A percentile compares a stretch with the other conserved stretches of the same genome.
Evolutionary conservation across 805 yeast species (phyloP).

Genomic region (Lachancea nothofagi): DNA sequence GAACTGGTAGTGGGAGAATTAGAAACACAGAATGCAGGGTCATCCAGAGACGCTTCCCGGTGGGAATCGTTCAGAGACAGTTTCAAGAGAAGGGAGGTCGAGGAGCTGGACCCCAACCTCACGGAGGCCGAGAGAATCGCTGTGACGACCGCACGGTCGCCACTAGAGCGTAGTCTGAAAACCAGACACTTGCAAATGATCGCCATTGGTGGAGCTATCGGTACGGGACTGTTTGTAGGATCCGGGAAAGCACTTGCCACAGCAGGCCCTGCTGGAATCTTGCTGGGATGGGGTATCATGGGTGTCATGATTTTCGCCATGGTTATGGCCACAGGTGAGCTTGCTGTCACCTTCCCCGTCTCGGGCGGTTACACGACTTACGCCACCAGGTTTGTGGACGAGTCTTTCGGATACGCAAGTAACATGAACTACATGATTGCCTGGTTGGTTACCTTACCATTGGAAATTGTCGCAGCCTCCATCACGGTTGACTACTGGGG

Average conservation of each 20-base stretch:
- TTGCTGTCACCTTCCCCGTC: constrained; percentile 57
- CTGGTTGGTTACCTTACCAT: constrained; percentile 45
- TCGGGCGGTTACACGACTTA: constrained; percentile 59
- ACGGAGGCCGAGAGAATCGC: constrained; percentile 43
- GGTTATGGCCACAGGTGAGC: constrained; percentile 57
- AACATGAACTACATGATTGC: constrained; percentile 52
- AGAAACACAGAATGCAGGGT: no score
- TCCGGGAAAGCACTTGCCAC: constrained; percentile 56
- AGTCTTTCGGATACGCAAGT: constrained; percentile 56
- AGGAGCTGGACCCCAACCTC: constrained; percentile 35
- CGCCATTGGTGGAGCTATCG: constrained; percentile 66
- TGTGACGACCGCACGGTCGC: constrained; percentile 44
- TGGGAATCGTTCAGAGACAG: constrained; percentile 46
- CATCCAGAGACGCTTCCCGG: no score
- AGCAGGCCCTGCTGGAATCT: constrained; percentile 62
- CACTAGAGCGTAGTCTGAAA: constrained; percentile 48
- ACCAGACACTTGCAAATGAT: constrained; percentile 56
- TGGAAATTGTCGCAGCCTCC: constrained; percentile 49
- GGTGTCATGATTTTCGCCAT: constrained; percentile 53
- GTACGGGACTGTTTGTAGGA: constrained; percentile 72
- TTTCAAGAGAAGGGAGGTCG: constrained; percentile 31
- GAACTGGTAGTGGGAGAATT: no score
- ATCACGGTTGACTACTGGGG: constrained; percentile 50
- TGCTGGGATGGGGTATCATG: constrained; percentile 48
- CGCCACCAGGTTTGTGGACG: constrained; percentile 51